Conservation (phyloP, 2,329 filamentous ascomycete species). For the Sclerotinia minor region DNA sequence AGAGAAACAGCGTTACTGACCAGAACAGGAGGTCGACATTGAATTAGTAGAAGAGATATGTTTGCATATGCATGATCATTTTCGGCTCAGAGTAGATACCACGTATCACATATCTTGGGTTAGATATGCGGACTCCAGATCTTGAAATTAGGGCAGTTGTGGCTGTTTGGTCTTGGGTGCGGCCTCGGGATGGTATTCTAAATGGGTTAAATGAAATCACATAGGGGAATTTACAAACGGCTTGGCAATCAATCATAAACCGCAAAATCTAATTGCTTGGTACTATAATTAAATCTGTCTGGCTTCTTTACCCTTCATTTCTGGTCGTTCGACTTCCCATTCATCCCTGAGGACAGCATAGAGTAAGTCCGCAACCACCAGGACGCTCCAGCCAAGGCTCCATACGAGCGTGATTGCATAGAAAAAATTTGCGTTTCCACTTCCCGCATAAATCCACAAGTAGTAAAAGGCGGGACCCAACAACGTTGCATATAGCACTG, state of each 20-base stretch:
- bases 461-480: constrained; percentile 95
- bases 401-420: constrained; percentile 99
- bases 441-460: constrained; percentile 96
- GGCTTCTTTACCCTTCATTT: constrained; percentile 84
- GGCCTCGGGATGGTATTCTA: not conserved
- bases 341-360: constrained; percentile 91
- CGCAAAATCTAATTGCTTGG: constrained; percentile 7
- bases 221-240: not conserved
- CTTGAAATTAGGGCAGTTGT: not conserved
- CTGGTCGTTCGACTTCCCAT: constrained; percentile 88
- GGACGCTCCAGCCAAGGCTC: constrained; percentile 83
- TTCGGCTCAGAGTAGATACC: not conserved
- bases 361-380: constrained; percentile 76
- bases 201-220: not conserved
- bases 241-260: constrained; percentile 6
- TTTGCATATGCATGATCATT: not conserved
- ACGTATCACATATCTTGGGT: no score
- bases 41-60: not conserved
- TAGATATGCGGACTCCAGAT: not conserved
- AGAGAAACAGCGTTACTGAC: no score
- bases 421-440: constrained; percentile 98
- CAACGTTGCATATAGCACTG: constrained; percentile 82
- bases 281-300: constrained; percentile 38
- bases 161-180: not conserved
- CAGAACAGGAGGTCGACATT: not conserved